Evolutionary conservation across 2,329 filamentous ascomycete species (phyloP), one percentile per base, ranked within the genome.

Genomic region (Stemphylium vesicarium): DNA sequence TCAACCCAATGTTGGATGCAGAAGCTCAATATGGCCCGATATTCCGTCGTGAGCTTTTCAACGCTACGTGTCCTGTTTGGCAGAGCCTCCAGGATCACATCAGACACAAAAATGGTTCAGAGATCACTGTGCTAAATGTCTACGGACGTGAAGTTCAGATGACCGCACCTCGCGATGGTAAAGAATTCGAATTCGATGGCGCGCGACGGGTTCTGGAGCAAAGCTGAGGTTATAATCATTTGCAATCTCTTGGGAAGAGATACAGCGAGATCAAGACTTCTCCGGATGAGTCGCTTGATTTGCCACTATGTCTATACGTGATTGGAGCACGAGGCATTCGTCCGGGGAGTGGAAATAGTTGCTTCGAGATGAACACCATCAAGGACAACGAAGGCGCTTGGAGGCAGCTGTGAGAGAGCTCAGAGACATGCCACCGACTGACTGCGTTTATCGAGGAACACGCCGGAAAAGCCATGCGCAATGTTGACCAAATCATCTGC

Each of bases 21-120:
- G 39, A 51, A 26, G 26, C 39, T 10, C 31, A 42, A 29, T 18
- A 56, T 43, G 53, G 53, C 3, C 47, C 47, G 4, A 15, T 56
- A 13, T 56, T 56, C 15, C 47, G 53, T 18, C 53, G 47, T n/a
- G 31, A 56, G 20, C 42, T 50, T 16, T 56, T 56, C 47, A 39
- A 51, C 32, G 37, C 24, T 24, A 47, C 53, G 2, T 56, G 51
- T 22, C 37, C 20, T 22, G 41, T 42, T n/a, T 43, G 39, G 13
- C 13, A 12, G 20, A 37, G 20, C 32, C 18, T 26, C 7, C 20
- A 46, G 5, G 26, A 39, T n/a, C 13, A 29, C 18, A 29, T 22
- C 29, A 22, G 33, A 8, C 33, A n/a, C 22, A 6, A 24, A 24
- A 24, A 24, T 4, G 2, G 22, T 36, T 15, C 15, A 13, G 33